Evolutionary conservation across 2,329 filamentous ascomycete species (phyloP), one percentile per base, ranked within the genome.

Genomic region (Colletotrichum chrysophilum): DNA sequence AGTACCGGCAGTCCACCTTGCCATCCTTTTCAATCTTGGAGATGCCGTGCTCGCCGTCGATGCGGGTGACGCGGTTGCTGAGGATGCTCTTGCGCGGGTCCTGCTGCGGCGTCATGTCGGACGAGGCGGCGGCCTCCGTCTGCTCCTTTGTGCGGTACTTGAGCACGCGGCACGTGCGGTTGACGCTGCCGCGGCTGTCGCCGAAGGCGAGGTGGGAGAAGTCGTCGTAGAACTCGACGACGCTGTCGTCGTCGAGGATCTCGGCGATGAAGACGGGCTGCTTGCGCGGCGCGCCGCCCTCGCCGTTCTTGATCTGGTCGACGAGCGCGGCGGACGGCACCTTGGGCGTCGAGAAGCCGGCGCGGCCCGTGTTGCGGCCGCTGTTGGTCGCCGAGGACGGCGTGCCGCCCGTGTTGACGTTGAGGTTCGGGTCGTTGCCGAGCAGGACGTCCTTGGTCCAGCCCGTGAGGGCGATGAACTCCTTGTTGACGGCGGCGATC

Each of bases 181-280:
- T 95, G 61, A 97, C 95, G 79, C 93, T 94, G 18, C 96, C 96
- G 36, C 95, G 91, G 52, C 95, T 96, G 82, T 98, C 96, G 43
- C 95, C 95, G 84, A 98, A 98, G 1, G 96, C 96, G 4, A 98
- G 89, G 77, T 96, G 93, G 1, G 96, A 94, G 85, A 98, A 98
- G 83, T 98, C 96, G 79, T 98, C 96, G 83, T 98, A 98, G 83
- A 98, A 98, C 79, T 98, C 93, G 5, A 98, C 93, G 1, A 98
- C 96, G 73, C 94, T 96, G 80, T 98, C 95, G 78, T 98, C 96
- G 80, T 98, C 97, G 79, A 99, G 91, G 36, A 99, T 88, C 83
- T 98, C 96, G 0, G 96, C 95, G 64, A 98, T 89, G 81, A 98
- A 98, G 2, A 98, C 95, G 0, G 96, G 94, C 77, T 96, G 94